Conservation (phyloP, 208 protist species). For the Acanthamoeba triangularis region DNA sequence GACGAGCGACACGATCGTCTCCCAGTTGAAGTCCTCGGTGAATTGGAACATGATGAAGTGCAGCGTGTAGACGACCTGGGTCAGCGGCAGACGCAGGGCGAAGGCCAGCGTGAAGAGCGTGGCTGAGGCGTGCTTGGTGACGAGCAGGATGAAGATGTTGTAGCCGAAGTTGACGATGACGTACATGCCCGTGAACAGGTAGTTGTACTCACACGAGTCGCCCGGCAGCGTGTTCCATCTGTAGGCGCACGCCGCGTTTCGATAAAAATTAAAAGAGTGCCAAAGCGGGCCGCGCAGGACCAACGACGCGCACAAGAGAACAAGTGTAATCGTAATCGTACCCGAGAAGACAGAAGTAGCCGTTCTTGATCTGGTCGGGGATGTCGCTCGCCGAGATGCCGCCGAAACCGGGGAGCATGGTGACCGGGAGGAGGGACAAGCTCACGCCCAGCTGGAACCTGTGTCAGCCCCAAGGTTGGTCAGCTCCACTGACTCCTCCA, state of each 20-base stretch:
- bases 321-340: background rate
- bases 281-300: background rate
- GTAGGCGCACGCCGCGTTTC: background rate
- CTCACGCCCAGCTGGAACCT: conserved; percentile 66
- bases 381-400: conserved; percentile 49
- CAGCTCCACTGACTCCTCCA: background rate
- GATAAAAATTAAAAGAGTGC: too few relatives aligned
- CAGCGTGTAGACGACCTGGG: conserved; percentile 78
- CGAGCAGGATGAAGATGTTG: conserved; percentile 83
- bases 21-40: conserved; percentile 54
- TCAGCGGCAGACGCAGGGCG: conserved; percentile 79
- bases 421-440: conserved; percentile 41
- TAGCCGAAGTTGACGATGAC: conserved; percentile 80
- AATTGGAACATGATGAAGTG: conserved; percentile 74
- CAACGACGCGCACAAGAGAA: background rate
- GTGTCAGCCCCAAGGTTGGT: background rate
- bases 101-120: conserved; percentile 83
- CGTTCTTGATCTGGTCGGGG: conserved; percentile 62
- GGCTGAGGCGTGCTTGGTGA: conserved; percentile 80
- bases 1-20: conserved; percentile 59
- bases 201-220: conserved; percentile 79
- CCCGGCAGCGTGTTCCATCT: conserved; percentile 66
- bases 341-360: conserved; percentile 40
- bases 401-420: conserved; percentile 45
- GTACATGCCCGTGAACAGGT: conserved; percentile 73